Conservation (phyloP, 2,329 filamentous ascomycete species). For the Aureobasidium subglaciale region DNA sequence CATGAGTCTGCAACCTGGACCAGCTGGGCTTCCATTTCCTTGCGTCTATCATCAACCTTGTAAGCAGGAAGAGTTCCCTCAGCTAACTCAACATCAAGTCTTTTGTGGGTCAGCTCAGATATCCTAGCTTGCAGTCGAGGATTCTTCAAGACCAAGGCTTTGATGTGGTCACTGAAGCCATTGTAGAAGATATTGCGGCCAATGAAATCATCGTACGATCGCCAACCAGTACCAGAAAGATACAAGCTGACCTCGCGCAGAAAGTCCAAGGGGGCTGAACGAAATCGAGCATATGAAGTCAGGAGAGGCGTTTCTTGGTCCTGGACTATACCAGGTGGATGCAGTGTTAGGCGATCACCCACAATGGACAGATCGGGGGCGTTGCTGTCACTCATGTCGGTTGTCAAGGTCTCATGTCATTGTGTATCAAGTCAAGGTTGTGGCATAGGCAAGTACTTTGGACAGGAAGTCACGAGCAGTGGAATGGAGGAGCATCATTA, state of each 20-base stretch:
- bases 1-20: slow-evolving; percentile 76
- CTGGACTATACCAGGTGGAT: slow-evolving; percentile 34
- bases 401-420: not conserved
- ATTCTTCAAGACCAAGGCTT: slow-evolving; percentile 65
- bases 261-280: slow-evolving; percentile 66
- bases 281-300: slow-evolving; percentile 80
- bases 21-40: slow-evolving; percentile 64
- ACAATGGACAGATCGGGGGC: slow-evolving; percentile 42
- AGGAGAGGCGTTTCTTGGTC: slow-evolving; percentile 59
- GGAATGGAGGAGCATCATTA: not conserved
- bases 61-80: slow-evolving; percentile 54
- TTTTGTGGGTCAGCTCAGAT: slow-evolving; percentile 64
- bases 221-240: slow-evolving; percentile 89
- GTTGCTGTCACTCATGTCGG: slow-evolving; percentile 17
- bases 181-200: slow-evolving; percentile 90
- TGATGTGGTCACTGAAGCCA: slow-evolving; percentile 90
- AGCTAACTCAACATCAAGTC: slow-evolving; percentile 67
- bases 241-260: slow-evolving; percentile 89
- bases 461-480: not conserved
- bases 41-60: slow-evolving; percentile 50
- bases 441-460: not conserved
- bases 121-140: slow-evolving; percentile 70
- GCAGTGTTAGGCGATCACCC: slow-evolving; percentile 38
- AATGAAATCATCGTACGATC: slow-evolving; percentile 82
- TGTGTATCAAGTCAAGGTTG: not conserved